A percentile compares a stretch with the other conserved stretches of the same genome.
These are phyloP conservation scores for Thielaviopsis populi DNA, from an alignment of 2,329 filamentous ascomycete genomes.

Conservation along the genomic window DNA sequence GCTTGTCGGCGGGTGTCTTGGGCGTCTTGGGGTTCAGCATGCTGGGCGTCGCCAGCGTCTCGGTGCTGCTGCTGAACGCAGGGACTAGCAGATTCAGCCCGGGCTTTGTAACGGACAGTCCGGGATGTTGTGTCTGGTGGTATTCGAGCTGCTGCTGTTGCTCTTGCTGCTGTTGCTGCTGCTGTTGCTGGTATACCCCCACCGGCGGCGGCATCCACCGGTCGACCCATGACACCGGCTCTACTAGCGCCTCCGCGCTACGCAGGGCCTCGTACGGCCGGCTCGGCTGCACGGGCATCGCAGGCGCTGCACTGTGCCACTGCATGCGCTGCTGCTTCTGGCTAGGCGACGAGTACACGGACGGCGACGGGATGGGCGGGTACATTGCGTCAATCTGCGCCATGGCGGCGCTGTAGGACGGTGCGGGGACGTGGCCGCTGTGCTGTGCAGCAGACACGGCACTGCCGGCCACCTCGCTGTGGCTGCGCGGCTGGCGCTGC, in stretches of 20 bases:
- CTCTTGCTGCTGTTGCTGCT: background rate
- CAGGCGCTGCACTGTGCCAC: background rate
- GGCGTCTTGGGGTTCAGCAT: constrained; percentile 14
- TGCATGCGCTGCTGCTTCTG: background rate
- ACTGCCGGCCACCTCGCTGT: background rate
- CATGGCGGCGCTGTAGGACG: constrained; percentile 3
- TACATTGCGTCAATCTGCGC: constrained; percentile 7
- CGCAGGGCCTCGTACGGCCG: constrained; percentile 13
- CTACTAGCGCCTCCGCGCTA: constrained; percentile 11
- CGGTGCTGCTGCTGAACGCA: constrained; percentile 13
- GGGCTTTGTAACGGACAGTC: background rate
- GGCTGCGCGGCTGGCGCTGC: background rate
- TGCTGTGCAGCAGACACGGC: background rate
- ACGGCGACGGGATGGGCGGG: constrained; percentile 14
- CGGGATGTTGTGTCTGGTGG: background rate
- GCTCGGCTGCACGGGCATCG: background rate
- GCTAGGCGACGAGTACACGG: constrained; percentile 11
- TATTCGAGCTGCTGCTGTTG: background rate
- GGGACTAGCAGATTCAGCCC: constrained; percentile 16
- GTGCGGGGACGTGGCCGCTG: background rate
- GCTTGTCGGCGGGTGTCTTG: constrained; percentile 14
- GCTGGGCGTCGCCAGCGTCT: constrained; percentile 14
- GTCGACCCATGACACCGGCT: constrained; percentile 15
- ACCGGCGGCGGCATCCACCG: constrained; percentile 15
- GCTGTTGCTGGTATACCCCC: background rate